phyloP scores from a whole-genome alignment of 352 stramenopile species.

The Paralagenidium karlingii region DNA sequence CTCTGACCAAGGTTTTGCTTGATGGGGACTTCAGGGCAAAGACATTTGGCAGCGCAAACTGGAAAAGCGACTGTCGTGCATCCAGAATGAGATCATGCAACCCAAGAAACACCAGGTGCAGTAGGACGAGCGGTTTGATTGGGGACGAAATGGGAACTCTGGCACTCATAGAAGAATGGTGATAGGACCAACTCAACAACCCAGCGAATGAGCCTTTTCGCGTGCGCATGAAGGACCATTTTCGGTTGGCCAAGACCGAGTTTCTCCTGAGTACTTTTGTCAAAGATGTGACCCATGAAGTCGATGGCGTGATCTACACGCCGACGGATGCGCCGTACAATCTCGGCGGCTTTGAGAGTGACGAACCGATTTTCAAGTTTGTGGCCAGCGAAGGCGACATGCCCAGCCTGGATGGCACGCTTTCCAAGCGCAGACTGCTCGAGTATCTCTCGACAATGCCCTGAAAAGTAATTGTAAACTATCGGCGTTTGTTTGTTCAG shows the following conservation, averaged over 20 bases:
- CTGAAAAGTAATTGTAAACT: too few relatives aligned
- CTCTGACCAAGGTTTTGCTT: neutral
- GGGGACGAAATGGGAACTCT: too few relatives aligned
- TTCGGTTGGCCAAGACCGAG: conserved; percentile 75
- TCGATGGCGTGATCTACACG: conserved; percentile 81
- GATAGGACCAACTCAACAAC: neutral
- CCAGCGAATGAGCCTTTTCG: conserved; percentile 62
- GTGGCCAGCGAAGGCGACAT: conserved; percentile 69
- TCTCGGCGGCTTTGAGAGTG: conserved; percentile 69
- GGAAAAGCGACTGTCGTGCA: conserved; percentile 75
- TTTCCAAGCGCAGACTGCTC: conserved; percentile 62
- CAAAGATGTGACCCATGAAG: conserved; percentile 74
- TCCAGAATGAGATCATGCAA: conserved; percentile 84
- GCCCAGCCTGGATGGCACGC: conserved; percentile 67
- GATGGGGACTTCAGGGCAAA: conserved; percentile 8
- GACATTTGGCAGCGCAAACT: conserved; percentile 82
- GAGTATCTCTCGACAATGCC: conserved; percentile 75
- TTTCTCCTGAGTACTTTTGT: conserved; percentile 80
- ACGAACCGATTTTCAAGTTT: conserved; percentile 84
- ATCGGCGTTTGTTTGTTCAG: too few relatives aligned
- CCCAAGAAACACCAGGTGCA: conserved; percentile 75
- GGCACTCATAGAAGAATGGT: too few relatives aligned
- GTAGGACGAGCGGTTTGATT: too few relatives aligned
- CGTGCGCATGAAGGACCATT: conserved; percentile 85
- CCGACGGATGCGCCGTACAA: conserved; percentile 75